These are phyloP conservation scores for Alnus rubra DNA, from an alignment of 306 rosid genomes.

Conservation along the genomic window DNA sequence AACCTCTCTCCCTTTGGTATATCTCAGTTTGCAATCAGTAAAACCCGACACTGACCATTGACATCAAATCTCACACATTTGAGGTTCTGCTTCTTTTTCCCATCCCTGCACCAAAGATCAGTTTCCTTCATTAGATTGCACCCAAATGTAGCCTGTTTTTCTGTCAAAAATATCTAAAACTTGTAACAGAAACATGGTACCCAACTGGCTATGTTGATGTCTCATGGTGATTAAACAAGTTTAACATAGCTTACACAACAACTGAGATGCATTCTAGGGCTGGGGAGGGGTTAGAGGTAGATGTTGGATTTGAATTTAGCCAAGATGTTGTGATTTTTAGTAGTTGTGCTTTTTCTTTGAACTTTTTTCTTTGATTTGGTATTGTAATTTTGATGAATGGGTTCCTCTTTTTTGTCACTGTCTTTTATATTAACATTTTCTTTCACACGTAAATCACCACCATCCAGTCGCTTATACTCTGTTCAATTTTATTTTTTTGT, in stretches of 20 bases:
- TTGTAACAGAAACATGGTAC: background rate
- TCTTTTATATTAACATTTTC: no score
- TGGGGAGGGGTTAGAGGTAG: background rate
- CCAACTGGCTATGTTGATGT: background rate
- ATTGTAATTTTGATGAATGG: no score
- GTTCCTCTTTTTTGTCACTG: no score
- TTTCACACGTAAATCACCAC: no score
- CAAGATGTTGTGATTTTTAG: no score
- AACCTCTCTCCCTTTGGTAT: constrained; percentile 88
- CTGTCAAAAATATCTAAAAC: constrained; percentile 2
- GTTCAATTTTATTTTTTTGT: no score
- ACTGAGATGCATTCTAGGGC: background rate
- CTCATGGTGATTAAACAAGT: background rate
- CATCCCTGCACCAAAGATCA: constrained; percentile 61
- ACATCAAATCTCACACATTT: constrained; percentile 81
- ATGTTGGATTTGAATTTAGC: background rate
- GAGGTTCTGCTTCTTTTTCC: constrained; percentile 86
- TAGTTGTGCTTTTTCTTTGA: no score
- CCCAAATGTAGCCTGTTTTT: background rate
- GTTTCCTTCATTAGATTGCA: constrained; percentile 8
- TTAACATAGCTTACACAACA: background rate
- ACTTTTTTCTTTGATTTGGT: no score
- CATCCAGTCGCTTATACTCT: no score
- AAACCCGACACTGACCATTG: constrained; percentile 74
- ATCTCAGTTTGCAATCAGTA: constrained; percentile 81